Evolutionary conservation across 345 rosid species (phyloP), one percentile per base, ranked within the genome.

Genomic region (Triadica sebifera): DNA sequence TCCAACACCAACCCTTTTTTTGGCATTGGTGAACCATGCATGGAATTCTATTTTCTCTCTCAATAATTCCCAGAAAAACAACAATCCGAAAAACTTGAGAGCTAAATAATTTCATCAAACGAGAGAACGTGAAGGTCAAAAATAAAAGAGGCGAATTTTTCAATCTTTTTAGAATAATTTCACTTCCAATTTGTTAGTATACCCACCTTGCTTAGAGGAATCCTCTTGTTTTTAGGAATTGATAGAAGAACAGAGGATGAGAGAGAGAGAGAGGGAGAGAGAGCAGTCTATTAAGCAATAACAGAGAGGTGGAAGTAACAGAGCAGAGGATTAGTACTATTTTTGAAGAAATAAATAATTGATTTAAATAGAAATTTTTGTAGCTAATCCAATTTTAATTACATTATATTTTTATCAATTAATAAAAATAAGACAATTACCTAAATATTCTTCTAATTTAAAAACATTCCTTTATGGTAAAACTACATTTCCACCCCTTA

Each of bases 401-500:
- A n/a, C n/a, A n/a, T n/a, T n/a, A n/a, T n/a, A n/a, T n/a, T n/a
- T n/a, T n/a, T n/a, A n/a, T n/a, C n/a, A n/a, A n/a, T n/a, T n/a
- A n/a, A n/a, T n/a, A n/a, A n/a, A n/a, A n/a, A n/a, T n/a, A n/a
- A n/a, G n/a, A n/a, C n/a, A n/a, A n/a, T n/a, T n/a, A n/a, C n/a
- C n/a, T n/a, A n/a, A n/a, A n/a, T n/a, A n/a, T n/a, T n/a, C n/a
- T n/a, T n/a, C n/a, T n/a, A n/a, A 29, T 29, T 29, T 29, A 78
- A 43, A 75, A 65, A 57, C 71, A 78, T 8, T 49, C 1, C 34
- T 29, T 70, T 73, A 66, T 13, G 8, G 6, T n/a, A 60, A 81
- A 74, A 81, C 77, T 73, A 81, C 82, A 76, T 17, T 4, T 50
- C 37, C 76, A 63, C 80, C 78, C 57, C 75, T 47, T n/a, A 72